A percentile compares a stretch with the other conserved stretches of the same genome.
Evolutionary conservation across 192 early-diverging fungal species (phyloP).

Genomic region (Haplosporangium gracile): DNA sequence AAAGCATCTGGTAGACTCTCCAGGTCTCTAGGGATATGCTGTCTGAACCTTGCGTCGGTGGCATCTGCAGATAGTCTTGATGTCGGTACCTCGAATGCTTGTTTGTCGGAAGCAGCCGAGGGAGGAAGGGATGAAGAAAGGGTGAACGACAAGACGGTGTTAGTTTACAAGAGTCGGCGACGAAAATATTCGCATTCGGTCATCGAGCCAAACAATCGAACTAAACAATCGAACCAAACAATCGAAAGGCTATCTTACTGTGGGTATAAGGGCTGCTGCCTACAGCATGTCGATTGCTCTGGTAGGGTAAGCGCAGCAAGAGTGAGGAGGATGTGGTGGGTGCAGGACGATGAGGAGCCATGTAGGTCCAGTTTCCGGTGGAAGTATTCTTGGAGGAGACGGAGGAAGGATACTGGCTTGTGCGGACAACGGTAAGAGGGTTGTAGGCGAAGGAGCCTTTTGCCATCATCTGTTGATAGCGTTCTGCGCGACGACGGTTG

Average conservation of each 20-base stretch:
- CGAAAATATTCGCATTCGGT: background rate
- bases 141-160: background rate
- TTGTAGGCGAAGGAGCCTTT: background rate
- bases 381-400: background rate
- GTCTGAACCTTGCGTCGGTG: constrained; percentile 21
- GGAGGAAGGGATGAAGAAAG: background rate
- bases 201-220: background rate
- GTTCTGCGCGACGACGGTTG: constrained; percentile 24
- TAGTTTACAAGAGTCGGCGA: background rate
- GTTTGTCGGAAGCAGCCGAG: background rate
- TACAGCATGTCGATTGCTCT: background rate
- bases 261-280: constrained; percentile 4
- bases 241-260: background rate
- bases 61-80: background rate
- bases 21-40: constrained; percentile 40
- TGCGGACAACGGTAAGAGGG: background rate
- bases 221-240: background rate
- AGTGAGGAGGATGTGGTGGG: background rate
- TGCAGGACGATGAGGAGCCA: background rate
- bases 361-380: background rate
- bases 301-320: background rate
- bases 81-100: background rate
- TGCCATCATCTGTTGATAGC: constrained; percentile 33
- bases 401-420: background rate
- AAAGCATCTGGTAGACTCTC: constrained; percentile 45